Percentiles rank a stretch among this genome's conserved stretches.
Evolutionary conservation across 2,329 filamentous ascomycete species (phyloP).

Genomic region (Thelonectria rubi): DNA sequence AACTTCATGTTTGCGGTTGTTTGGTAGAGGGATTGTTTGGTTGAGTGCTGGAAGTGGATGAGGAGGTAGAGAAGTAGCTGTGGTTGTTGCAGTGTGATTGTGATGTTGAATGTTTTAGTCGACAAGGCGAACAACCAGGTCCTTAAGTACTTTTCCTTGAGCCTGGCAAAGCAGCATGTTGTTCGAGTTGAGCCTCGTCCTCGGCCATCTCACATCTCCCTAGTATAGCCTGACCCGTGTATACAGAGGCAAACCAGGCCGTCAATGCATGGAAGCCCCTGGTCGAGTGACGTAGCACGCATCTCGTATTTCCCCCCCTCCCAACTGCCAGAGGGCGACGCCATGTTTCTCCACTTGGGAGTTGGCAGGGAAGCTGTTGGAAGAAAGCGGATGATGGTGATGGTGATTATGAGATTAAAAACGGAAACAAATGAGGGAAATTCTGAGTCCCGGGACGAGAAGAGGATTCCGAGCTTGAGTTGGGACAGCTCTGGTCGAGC

Average conservation of each 20-base stretch:
- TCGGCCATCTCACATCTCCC: conserved; percentile 19
- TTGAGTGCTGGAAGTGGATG: background rate
- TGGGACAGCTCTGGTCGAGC: background rate
- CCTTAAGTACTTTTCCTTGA: conserved; percentile 5
- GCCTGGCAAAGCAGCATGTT: background rate
- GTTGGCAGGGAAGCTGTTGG: background rate
- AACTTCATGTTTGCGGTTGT: conserved; percentile 38
- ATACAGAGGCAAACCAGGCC: conserved; percentile 24
- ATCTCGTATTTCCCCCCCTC: conserved; percentile 38
- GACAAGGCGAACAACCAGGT: background rate
- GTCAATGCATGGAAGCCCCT: conserved; percentile 21
- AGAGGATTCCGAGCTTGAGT: background rate
- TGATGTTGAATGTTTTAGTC: background rate
- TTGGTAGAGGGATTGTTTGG: conserved; percentile 1
- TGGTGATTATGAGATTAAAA: background rate
- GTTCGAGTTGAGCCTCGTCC: background rate
- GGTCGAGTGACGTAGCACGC: conserved; percentile 39
- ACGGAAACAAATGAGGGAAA: background rate
- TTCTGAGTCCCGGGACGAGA: background rate
- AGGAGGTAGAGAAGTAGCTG: conserved; percentile 23
- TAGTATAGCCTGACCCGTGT: conserved; percentile 30
- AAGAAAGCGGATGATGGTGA: too few species aligned
- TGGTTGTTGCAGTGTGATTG: background rate
- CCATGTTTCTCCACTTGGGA: conserved; percentile 1
- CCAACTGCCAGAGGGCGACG: background rate